A percentile compares a stretch with the other conserved stretches of the same genome.
Conservation (phyloP, 2,329 filamentous ascomycete species). For the Neopestalotiopsis sp. region DNA sequence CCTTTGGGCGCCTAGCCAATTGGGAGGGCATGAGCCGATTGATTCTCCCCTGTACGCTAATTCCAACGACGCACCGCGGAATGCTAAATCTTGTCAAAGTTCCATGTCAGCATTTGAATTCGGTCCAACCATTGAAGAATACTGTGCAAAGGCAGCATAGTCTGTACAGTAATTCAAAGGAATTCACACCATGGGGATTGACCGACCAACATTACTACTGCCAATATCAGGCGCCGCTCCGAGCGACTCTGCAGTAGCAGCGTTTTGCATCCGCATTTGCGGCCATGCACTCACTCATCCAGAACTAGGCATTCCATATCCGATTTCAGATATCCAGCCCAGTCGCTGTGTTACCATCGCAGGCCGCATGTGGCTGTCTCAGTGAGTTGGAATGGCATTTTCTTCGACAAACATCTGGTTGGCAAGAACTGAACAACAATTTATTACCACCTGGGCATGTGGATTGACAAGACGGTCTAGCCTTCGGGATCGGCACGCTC, state of each 20-base stretch:
- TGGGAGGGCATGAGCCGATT: not conserved
- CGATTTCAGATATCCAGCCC: too few species aligned
- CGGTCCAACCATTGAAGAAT: not conserved
- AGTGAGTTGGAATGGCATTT: too few species aligned
- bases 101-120: too few species aligned
- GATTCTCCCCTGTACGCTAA: slow-evolving; percentile 9
- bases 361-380: too few species aligned
- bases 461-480: not conserved
- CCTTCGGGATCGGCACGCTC: not conserved
- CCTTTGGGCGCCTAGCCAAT: not conserved
- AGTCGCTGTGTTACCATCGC: too few species aligned
- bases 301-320: too few species aligned
- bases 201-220: not conserved
- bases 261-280: not conserved
- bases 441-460: not conserved
- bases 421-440: too few species aligned
- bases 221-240: not conserved
- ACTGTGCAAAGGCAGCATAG: not conserved
- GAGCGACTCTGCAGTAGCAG: not conserved
- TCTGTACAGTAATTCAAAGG: not conserved
- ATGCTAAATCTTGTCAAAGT: not conserved
- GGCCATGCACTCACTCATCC: too few species aligned
- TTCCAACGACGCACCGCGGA: not conserved
- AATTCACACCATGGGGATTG: not conserved
- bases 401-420: too few species aligned